phyloP scores from a whole-genome alignment of 352 stramenopile genomes.

The Phytophthora pseudosyringae region DNA sequence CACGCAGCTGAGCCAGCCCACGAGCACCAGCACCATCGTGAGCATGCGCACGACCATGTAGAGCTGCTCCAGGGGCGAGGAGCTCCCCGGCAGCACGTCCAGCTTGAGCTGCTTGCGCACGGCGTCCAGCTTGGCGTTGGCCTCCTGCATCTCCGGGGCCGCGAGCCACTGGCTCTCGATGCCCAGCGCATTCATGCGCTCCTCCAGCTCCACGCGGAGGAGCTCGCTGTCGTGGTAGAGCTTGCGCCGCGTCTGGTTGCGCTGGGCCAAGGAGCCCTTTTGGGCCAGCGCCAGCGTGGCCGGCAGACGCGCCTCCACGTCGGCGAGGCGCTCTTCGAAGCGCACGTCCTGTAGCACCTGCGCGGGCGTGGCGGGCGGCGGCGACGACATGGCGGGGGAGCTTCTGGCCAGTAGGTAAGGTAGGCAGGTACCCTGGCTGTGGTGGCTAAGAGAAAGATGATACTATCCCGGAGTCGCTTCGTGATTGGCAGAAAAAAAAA shows the following conservation, averaged over 20 bases:
- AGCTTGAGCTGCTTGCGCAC: constrained; percentile 72
- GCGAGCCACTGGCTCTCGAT: constrained; percentile 66
- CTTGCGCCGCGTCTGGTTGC: constrained; percentile 73
- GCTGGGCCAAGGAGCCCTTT: constrained; percentile 61
- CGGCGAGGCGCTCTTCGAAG: constrained; percentile 63
- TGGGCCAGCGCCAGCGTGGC: constrained; percentile 47
- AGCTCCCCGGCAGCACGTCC: constrained; percentile 53
- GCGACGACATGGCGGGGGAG: constrained; percentile 28
- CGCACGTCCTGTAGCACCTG: constrained; percentile 65
- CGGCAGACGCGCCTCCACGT: constrained; percentile 58
- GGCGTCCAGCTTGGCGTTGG: constrained; percentile 63
- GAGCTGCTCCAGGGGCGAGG: constrained; percentile 54
- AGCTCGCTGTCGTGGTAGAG: constrained; percentile 79
- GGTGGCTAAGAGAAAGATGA: constrained; percentile 13
- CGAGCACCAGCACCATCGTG: constrained; percentile 71
- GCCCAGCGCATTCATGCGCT: constrained; percentile 70
- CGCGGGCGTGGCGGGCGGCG: constrained; percentile 36
- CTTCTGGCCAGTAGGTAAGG: background rate
- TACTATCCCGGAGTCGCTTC: constrained; percentile 6
- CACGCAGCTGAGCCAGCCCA: constrained; percentile 78
- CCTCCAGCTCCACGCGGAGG: constrained; percentile 80
- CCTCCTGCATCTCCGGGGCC: constrained; percentile 51
- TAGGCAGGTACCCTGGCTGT: constrained; percentile 1
- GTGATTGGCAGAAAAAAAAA: constrained; percentile 27
- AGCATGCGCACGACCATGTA: constrained; percentile 76